A percentile compares a stretch with the other conserved stretches of the same genome.
Evolutionary conservation across 495 filamentous ascomycete species (phyloP).

Genomic region (Talaromyces adpressus): DNA sequence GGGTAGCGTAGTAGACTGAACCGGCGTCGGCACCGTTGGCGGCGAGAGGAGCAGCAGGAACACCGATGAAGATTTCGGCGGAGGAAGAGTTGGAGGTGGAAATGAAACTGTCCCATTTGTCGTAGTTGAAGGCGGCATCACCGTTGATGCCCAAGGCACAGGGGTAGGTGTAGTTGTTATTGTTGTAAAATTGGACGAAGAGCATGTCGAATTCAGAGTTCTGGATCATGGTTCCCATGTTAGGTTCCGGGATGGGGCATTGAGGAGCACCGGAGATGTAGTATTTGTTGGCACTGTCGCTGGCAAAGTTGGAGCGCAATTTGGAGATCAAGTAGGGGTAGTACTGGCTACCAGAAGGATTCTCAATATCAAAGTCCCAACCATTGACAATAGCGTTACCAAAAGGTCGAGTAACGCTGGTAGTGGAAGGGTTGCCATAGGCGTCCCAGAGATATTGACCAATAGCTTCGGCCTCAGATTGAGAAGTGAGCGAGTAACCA

Average conservation of each 20-base stretch:
- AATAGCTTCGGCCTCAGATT: slow-evolving; percentile 35
- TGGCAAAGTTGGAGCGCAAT: slow-evolving; percentile 39
- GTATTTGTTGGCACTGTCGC: slow-evolving; percentile 39
- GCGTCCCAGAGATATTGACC: slow-evolving; percentile 47
- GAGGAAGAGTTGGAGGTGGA: slow-evolving; percentile 25
- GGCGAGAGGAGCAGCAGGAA: slow-evolving; percentile 25
- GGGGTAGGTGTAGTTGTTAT: slow-evolving; percentile 17
- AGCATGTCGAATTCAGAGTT: slow-evolving; percentile 29
- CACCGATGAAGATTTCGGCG: slow-evolving; percentile 46
- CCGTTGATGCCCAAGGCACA: slow-evolving; percentile 9
- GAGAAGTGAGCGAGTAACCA: slow-evolving; percentile 29
- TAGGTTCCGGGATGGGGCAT: slow-evolving; percentile 47
- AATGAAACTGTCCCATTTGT: slow-evolving; percentile 37
- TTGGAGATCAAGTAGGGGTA: slow-evolving; percentile 37
- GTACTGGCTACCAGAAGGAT: slow-evolving; percentile 18
- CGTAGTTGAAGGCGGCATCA: slow-evolving; percentile 24
- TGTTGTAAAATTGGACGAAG: slow-evolving; percentile 42
- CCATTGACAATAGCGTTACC: slow-evolving; percentile 48
- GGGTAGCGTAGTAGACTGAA: slow-evolving; percentile 36
- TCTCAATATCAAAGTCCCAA: slow-evolving; percentile 49
- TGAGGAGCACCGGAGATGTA: slow-evolving; percentile 53
- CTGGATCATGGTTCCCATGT: slow-evolving; percentile 37
- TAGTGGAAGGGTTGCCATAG: slow-evolving; percentile 23
- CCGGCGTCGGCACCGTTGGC: slow-evolving; percentile 21
- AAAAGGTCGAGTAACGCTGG: slow-evolving; percentile 39